phyloP scores from a whole-genome alignment of 345 rosid species.

The Anastatica hierochuntica region DNA sequence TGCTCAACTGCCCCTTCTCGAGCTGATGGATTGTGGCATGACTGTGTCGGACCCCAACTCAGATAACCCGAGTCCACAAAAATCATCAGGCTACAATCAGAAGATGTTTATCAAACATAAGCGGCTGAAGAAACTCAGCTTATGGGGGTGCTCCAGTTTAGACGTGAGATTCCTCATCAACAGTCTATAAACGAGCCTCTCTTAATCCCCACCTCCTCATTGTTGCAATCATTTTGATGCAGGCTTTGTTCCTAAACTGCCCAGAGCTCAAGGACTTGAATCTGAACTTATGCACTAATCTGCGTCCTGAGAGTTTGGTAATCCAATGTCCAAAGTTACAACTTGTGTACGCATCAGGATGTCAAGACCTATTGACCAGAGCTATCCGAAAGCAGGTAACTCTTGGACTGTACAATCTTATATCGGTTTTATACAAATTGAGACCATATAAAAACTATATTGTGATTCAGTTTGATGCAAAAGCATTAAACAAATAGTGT shows the following conservation, averaged over 20 bases:
- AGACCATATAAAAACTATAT: not conserved
- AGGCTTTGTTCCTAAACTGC: conserved; percentile 82
- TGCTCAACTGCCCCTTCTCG: conserved; percentile 88
- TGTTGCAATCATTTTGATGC: conserved; percentile 30
- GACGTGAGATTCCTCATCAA: conserved; percentile 50
- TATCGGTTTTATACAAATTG: not conserved
- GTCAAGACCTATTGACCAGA: conserved; percentile 49
- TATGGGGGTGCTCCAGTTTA: conserved; percentile 97
- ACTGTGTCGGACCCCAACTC: conserved; percentile 61
- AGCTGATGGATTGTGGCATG: conserved; percentile 99
- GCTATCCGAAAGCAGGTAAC: conserved; percentile 74
- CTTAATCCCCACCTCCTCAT: conserved; percentile 14
- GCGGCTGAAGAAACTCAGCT: conserved; percentile 73
- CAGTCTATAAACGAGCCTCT: not conserved
- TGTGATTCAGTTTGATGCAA: too few relatives aligned
- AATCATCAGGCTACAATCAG: conserved; percentile 49
- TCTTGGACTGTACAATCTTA: not conserved
- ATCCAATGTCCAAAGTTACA: conserved; percentile 82
- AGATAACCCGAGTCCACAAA: conserved; percentile 31
- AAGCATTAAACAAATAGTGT: too few relatives aligned
- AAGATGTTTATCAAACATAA: conserved; percentile 82
- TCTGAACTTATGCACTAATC: conserved; percentile 64
- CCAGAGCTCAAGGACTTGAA: conserved; percentile 86
- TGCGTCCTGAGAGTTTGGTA: conserved; percentile 66
- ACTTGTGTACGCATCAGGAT: conserved; percentile 72